These are phyloP conservation scores for Apiospora rasikravindrae DNA, from an alignment of 2,329 filamentous ascomycete species.

Conservation along the genomic window DNA sequence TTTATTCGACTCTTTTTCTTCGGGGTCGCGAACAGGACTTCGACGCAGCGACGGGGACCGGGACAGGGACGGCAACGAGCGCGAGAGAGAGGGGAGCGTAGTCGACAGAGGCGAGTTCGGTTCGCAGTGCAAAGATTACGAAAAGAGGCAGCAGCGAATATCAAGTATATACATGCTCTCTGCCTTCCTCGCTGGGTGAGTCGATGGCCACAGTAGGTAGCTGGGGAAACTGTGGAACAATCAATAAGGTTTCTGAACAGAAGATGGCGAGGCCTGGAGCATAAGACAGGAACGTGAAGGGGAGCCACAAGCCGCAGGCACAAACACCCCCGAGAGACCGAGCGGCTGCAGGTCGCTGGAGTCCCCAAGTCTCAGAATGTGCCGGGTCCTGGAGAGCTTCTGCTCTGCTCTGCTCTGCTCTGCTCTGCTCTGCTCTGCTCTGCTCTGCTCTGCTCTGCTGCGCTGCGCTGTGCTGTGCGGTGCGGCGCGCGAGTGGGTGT, in stretches of 20 bases:
- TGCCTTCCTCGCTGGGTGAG: constrained; percentile 13
- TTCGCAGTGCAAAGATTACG: background rate
- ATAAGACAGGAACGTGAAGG: constrained; percentile 12
- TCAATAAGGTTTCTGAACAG: constrained; percentile 14
- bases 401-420: background rate
- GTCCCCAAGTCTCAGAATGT: constrained; percentile 16
- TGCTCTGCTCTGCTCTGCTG: too few relatives aligned
- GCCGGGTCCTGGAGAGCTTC: background rate
- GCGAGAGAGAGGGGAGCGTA: background rate
- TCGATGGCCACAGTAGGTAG: background rate
- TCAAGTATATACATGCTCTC: background rate
- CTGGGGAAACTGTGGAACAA: constrained; percentile 15
- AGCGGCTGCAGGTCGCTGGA: constrained; percentile 9
- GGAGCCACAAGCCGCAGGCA: constrained; percentile 7
- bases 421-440: background rate
- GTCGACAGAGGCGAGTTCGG: background rate
- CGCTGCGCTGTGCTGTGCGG: background rate
- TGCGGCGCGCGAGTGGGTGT: background rate
- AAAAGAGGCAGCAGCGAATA: background rate
- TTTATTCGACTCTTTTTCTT: background rate
- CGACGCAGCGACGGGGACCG: background rate
- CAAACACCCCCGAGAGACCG: constrained; percentile 3
- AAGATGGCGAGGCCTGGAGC: constrained; percentile 8
- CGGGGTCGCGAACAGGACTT: background rate
- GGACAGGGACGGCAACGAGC: background rate